Evolutionary conservation across 73 alveolate genomes (phyloP), one percentile per base, ranked within the genome.

Genomic region (Paraurostyla sp.): DNA sequence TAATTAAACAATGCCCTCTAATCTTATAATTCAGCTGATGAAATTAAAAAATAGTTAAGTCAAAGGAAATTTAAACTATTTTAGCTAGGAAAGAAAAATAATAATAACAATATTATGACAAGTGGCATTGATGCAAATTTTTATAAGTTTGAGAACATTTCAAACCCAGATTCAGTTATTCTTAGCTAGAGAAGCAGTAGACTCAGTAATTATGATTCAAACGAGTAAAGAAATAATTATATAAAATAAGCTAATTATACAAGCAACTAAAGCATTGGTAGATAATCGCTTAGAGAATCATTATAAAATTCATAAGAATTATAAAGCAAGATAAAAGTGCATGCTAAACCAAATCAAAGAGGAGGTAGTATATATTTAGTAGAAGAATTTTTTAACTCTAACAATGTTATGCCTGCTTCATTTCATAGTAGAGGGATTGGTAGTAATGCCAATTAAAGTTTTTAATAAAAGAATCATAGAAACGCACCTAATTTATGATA

Each of bases 91-190:
- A 48, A 73, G 71, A 49, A 73, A 16, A 32, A 60, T 32, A 16
- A 32, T 13, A 65, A 38, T 38, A n/a, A n/a, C 59, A 65, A 20
- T 52, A 18, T 52, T 52, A 52, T 1, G 82, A 15, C 9, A 32
- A 65, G n/a, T 32, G 32, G 38, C 58, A 65, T 38, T 65, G 18
- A 22, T 33, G 65, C 54, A 2, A 73, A 73, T 23, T 73, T 73
- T 36, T 73, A 73, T 45, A n/a, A 49, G 52, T 73, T 73, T 73
- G 86, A 73, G 35, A 49, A 73, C 27, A 29, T 43, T 3, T 43
- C 86, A 3, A 49, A 73, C 38, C 86, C 86, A 23, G 86, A 73
- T 45, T 73, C 86, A 23, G 51, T 73, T 46, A 46, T 73, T 3
- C 32, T 73, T 20, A 45, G 71, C 2, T 68, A 68, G 7, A 40